Base-by-base conservation (phyloP, 108 stramenopile genomes). In the Discostella pseudostelligera region DNA sequence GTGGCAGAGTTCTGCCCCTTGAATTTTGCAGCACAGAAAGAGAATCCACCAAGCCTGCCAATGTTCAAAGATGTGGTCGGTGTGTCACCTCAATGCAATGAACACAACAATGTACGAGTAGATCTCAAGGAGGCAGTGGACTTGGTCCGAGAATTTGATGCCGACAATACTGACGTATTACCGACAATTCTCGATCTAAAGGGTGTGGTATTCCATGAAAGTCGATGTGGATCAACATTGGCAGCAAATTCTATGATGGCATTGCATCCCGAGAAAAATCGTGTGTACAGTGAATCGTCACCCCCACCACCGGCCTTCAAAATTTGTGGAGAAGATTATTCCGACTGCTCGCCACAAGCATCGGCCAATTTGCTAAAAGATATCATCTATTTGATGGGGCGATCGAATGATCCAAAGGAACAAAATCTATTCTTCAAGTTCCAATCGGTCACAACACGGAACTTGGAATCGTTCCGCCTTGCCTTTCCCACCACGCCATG, bases 141-240 rank as follows among this genome's bases (percentile, higher is more conserved):
- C 12, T 50, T 82, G 36, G 77, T 74, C 8, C 62, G 81, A 19
- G 61, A 79, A 50, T 40, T 56, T 8, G 47, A 68, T 39, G 67
- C 57, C 14, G 67, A 56, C 22, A 65, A 39, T 19, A 28, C 45
- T 24, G 36, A 56, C 17, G 57, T 47, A 14, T 45, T 32, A 24
- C 78, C 83, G 10, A 81, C 56, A 29, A 48, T 82, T 13, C 58
- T 85, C 46, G 68, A 84, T 51, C 76, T 86, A 21, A 71, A 73
- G 12, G 95, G 91, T 8, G 93, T 94, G 29, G 88, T 96, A 26
- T 97, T 97, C 79, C 98, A 99, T 63, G 96, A 97, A 81, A 84
- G 82, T 32, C 87, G 98, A 36, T 93, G 92, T 63, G 98, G 98
- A 9, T 83, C 81, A 3, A 97, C 98, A 1, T 66, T 97, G n/a